Evolutionary conservation across 2,329 filamentous ascomycete genomes (phyloP), one percentile per base, ranked within the genome.

Genomic region (Neofusicoccum cordaticola): DNA sequence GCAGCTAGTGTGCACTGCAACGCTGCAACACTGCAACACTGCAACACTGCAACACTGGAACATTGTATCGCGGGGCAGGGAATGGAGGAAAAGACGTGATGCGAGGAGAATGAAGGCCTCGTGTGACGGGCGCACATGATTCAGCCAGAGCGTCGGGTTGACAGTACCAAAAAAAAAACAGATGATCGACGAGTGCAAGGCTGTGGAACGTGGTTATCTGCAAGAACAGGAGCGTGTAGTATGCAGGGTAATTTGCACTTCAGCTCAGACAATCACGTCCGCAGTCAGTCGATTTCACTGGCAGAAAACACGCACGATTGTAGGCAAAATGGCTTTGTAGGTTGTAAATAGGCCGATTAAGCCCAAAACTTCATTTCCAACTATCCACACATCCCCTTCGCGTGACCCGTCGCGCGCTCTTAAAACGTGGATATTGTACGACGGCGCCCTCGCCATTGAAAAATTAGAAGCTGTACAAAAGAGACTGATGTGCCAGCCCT

Each of bases 391-490:
- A 39, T 35, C 56, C 42, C 53, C 56, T 47, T 39, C 56, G 56
- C 56, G 56, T 60, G 42, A 47, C 56, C 56, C 56, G 56, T 45
- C 56, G 56, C 56, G 56, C 56, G 56, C 31, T 60, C n/a, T 27
- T 13, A 41, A 56, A 56, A 56, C 34, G 41, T 47, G 56, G 56
- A 60, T 60, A 60, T 60, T 60, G 56, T 47, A 37, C 42, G 31
- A 60, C 56, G 56, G 56, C 42, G 39, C 56, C 56, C 41, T 47
- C n/a, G 41, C 39, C 27, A 37, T 37, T 60, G 41, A 60, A 60
- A 60, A 47, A 60, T 60, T 60, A 60, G 56, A 60, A 60, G 56
- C 56, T 60, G 56, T 60, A 60, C 56, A 60, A 60, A 47, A 12
- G 53, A 22, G 42, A 45, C 56, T 27, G 56, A 47, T 60, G 56